Percentiles rank a stretch among this genome's conserved stretches.
Conservation (phyloP, 108 stramenopile genomes). For the Schizochytrium sp. region DNA sequence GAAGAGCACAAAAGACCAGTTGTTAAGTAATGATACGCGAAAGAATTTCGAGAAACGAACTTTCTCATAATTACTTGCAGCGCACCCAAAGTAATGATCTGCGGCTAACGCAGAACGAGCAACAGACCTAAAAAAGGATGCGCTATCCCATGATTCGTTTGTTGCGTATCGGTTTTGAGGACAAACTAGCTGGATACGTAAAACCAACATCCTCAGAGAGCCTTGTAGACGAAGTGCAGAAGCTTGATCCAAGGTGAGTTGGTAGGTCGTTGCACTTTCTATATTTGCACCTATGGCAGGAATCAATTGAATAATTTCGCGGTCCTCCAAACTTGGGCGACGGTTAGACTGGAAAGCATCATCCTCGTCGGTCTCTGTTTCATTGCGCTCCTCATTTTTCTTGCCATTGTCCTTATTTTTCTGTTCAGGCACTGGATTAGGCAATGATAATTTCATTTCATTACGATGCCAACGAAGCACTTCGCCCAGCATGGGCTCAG, state of each 20-base stretch:
- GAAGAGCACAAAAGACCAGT: constrained; percentile 57
- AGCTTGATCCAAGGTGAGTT: constrained; percentile 11
- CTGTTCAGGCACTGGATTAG: not conserved
- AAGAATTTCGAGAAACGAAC: constrained; percentile 43
- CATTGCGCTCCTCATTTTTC: not conserved
- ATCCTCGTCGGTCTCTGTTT: not conserved
- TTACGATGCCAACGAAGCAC: not conserved
- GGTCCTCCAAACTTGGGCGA: too few species aligned
- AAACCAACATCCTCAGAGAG: not conserved
- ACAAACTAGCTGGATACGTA: constrained; percentile 7
- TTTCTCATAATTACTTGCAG: constrained; percentile 1
- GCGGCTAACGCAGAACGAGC: not conserved
- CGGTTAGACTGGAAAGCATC: too few species aligned
- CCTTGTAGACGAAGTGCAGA: constrained; percentile 5
- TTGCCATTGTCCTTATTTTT: not conserved
- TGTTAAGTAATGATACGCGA: constrained; percentile 52
- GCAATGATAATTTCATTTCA: not conserved
- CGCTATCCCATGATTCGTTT: not conserved
- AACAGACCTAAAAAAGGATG: not conserved
- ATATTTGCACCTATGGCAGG: too few species aligned
- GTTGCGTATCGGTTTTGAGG: not conserved
- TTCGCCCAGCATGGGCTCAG: not conserved
- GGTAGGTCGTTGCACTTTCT: not conserved
- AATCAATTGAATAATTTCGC: too few species aligned
- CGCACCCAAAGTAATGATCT: constrained; percentile 3